These are phyloP conservation scores for Colletotrichum sp. DNA, from an alignment of 2,329 filamentous ascomycete species.

Conservation along the genomic window DNA sequence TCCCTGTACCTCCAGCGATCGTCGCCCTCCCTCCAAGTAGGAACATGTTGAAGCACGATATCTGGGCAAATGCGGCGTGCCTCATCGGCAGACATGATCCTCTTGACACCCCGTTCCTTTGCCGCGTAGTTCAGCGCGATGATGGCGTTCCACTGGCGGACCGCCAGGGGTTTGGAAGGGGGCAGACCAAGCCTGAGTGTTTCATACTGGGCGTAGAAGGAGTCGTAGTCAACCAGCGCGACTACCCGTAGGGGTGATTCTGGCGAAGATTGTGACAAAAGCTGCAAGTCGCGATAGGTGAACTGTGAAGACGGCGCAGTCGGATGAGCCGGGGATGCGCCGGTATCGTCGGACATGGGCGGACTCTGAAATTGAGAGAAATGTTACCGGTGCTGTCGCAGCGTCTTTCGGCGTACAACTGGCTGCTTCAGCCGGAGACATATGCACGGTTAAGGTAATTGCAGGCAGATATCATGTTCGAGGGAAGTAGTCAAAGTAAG, in stretches of 20 bases:
- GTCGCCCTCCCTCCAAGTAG: neutral
- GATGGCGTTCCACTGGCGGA: slow-evolving; percentile 8
- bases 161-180: neutral
- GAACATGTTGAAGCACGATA: fast-evolving
- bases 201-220: neutral
- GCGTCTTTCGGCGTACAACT: neutral
- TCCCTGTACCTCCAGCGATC: neutral
- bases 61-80: neutral
- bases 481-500: neutral
- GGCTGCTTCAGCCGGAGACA: neutral
- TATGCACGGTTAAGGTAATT: neutral
- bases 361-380: neutral
- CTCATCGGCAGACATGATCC: neutral
- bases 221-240: neutral
- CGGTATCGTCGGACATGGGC: neutral
- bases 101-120: neutral
- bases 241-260: neutral
- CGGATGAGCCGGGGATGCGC: neutral
- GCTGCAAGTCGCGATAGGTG: neutral
- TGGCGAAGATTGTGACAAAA: neutral
- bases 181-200: slow-evolving; percentile 46
- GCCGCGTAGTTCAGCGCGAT: slow-evolving; percentile 1
- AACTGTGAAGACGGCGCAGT: neutral
- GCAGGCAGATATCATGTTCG: neutral
- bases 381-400: no score